Conservation (phyloP, 2,329 filamentous ascomycete genomes). For the Mycosphaerella sp. region DNA sequence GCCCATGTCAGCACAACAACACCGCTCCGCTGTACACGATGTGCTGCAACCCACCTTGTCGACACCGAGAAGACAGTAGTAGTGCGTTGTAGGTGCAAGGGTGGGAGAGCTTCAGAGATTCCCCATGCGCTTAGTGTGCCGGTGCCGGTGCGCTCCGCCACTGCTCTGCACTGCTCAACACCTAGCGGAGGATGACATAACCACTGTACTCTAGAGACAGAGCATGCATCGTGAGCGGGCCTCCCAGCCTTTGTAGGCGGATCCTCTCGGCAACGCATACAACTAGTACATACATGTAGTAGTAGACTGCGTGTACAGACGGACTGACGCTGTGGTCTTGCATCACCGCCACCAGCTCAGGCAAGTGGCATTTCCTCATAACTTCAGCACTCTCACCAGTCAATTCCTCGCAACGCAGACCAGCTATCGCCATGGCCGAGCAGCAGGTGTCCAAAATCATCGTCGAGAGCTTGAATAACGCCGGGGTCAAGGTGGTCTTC, state of each 20-base stretch:
- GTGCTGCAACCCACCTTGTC: neutral
- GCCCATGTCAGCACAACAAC: neutral
- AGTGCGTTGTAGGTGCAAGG: neutral
- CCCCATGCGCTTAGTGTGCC: too few species aligned
- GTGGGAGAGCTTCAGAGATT: too few species aligned
- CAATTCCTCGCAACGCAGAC: neutral
- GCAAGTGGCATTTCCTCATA: conserved; percentile 2
- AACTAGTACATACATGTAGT: too few species aligned
- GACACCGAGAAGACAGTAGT: neutral
- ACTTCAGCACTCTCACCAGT: neutral
- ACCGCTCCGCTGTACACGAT: neutral
- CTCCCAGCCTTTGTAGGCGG: neutral
- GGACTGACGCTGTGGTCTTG: too few species aligned
- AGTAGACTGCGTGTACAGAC: too few species aligned
- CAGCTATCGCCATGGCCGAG: conserved; percentile 17
- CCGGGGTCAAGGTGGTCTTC: conserved; percentile 44
- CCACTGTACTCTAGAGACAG: neutral
- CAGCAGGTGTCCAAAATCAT: conserved; percentile 33
- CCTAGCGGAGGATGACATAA: conserved; percentile 20
- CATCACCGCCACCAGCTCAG: neutral
- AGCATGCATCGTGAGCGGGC: too few species aligned
- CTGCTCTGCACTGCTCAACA: neutral
- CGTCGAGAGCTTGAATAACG: conserved; percentile 35
- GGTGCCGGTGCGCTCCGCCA: neutral
- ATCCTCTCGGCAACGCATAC: conserved; percentile 1